Base-by-base conservation (phyloP, 2,329 filamentous ascomycete genomes). In the Neophaeococcomyces mojaviensis region DNA sequence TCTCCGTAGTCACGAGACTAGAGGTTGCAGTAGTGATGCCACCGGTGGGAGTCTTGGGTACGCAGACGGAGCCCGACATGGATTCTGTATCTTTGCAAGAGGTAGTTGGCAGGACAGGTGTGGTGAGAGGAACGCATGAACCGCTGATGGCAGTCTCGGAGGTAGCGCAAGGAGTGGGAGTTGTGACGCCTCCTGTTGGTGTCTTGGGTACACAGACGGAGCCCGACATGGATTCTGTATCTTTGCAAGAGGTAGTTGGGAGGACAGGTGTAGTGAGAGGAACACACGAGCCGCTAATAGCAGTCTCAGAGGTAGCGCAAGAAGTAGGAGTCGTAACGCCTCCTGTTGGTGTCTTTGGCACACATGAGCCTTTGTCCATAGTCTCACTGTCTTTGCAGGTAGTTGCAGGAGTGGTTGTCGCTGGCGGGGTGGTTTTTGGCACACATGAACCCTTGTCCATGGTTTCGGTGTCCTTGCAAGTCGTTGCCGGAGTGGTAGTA, bases 341-440 rank as follows among this genome's bases (percentile, higher is more conserved):
- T 12, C 15, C 18, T 15, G 38, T 4, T 15, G 44, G 16, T 6
- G 35, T 38, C 35, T 38, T 18, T 38, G 30, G 40, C 5, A 44
- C 30, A 35, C 41, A 44, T 16, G 32, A 36, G 10, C 41, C 41
- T 9, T 36, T 37, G n/a, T 28, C 32, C 8, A 20, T 19, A 13
- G 20, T 24, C 4, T 34, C 41, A 16, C 13, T 32, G 7, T 26
- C 41, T 6, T n/a, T 26, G 30, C 41, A 44, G 15, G 41, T 44
- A 2, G 22, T 10, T 36, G 39, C 28, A 20, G 10, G 69, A 71
- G 44, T 65, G 60, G 47, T 67, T 71, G 24, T 76, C 75, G 69
- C 76, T 80, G 65, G 76, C 4, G 24, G 36, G 19, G 19, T 12
- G 20, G 37, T 39, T 13, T 39, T 39, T 15, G 41, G 41, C n/a